Percentiles rank a stretch among this genome's conserved stretches.
These are phyloP conservation scores for Pythium sukuiense DNA, from an alignment of 352 stramenopile genomes.

Conservation along the genomic window DNA sequence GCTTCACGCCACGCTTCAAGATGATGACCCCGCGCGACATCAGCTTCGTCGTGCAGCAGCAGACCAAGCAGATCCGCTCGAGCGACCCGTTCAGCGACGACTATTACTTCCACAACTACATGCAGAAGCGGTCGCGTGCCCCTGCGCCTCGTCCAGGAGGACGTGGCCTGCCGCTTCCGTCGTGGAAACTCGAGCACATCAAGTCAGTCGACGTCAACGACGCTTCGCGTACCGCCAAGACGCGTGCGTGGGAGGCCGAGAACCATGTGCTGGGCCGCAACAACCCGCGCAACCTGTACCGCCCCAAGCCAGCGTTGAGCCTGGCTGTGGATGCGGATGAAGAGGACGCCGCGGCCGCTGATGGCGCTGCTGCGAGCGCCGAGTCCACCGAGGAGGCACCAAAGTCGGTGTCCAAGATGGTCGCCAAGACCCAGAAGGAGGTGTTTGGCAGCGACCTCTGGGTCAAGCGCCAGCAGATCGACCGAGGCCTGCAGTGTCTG, in stretches of 20 bases:
- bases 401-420: slow-evolving; percentile 34
- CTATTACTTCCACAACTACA: slow-evolving; percentile 88
- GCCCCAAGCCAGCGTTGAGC: slow-evolving; percentile 68
- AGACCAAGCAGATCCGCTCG: slow-evolving; percentile 85
- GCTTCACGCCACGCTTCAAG: slow-evolving; percentile 48
- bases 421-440: slow-evolving; percentile 64
- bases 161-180: slow-evolving; percentile 53
- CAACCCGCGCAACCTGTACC: slow-evolving; percentile 76
- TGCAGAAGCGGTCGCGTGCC: slow-evolving; percentile 68
- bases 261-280: slow-evolving; percentile 79
- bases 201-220: slow-evolving; percentile 70
- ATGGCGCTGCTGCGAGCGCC: slow-evolving; percentile 1
- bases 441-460: slow-evolving; percentile 80
- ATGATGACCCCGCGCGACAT: slow-evolving; percentile 88
- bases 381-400: slow-evolving; percentile 23
- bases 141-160: slow-evolving; percentile 32
- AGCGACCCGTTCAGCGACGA: slow-evolving; percentile 88
- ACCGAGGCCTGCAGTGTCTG: slow-evolving; percentile 74
- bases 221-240: slow-evolving; percentile 61
- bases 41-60: slow-evolving; percentile 83
- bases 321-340: slow-evolving; percentile 28
- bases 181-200: slow-evolving; percentile 84
- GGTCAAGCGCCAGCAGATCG: slow-evolving; percentile 67
- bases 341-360: neutral
- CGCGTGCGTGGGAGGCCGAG: slow-evolving; percentile 71